Evolutionary conservation across 257 asterid species (phyloP).

Genomic region (Leonotis leonurus): DNA sequence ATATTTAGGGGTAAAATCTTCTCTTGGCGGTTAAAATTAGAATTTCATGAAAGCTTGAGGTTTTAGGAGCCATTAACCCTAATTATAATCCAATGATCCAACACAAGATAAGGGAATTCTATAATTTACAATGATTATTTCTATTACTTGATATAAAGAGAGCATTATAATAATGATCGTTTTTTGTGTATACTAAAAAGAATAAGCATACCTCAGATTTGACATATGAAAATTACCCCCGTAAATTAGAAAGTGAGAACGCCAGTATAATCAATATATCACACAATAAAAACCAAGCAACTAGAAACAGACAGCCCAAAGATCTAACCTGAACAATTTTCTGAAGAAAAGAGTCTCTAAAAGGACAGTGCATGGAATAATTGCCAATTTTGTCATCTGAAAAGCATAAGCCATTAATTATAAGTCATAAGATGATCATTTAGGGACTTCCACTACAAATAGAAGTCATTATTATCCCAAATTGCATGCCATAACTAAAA

Average conservation of each 20-base stretch:
- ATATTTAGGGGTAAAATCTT: too few species aligned
- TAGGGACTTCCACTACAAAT: not conserved
- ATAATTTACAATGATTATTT: not conserved
- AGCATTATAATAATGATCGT: not conserved
- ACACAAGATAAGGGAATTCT: not conserved
- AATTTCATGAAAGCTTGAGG: too few species aligned
- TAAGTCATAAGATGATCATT: too few species aligned
- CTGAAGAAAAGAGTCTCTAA: conserved; percentile 78
- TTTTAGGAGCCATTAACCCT: too few species aligned
- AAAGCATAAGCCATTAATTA: conserved; percentile 12
- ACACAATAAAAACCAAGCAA: conserved; percentile 5
- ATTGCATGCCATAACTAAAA: not conserved
- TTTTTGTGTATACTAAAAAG: not conserved
- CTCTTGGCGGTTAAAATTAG: too few species aligned
- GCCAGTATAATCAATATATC: not conserved
- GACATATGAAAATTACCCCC: not conserved
- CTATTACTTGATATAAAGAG: not conserved
- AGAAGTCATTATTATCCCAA: not conserved
- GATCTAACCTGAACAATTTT: conserved; percentile 65
- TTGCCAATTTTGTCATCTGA: conserved; percentile 85
- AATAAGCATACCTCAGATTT: conserved; percentile 1
- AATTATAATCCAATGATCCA: not conserved
- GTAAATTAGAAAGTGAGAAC: not conserved
- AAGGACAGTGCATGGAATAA: conserved; percentile 90
- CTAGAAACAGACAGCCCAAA: conserved; percentile 6